Base-by-base conservation (phyloP, 495 filamentous ascomycete species). In the Penicillium canariense region DNA sequence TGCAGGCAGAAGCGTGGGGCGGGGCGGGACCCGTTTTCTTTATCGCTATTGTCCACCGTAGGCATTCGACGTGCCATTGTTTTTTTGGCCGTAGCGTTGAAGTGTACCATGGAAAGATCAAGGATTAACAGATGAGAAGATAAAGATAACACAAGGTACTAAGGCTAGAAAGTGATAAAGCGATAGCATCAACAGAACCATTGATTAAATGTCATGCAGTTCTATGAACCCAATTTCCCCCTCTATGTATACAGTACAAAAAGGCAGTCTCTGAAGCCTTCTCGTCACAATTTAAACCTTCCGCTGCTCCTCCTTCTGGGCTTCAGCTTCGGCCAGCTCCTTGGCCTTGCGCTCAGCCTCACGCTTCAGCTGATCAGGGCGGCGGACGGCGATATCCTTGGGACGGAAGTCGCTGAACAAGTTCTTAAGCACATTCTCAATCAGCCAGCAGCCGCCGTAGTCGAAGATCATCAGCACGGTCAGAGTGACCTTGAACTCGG, bases 351-450 rank as follows among this genome's bases (percentile, higher is more conserved):
- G 78, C 27, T 72, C 74, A 34, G 77, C 69, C 76, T 97, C 93
- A 40, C 82, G 76, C 71, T 85, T 77, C n/a, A 96, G 73, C 77
- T 99, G 94, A 67, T 97, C 94, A 14, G 85, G 83, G 42, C 94
- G 77, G 58, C 94, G 83, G 20, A 85, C 72, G 12, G 94, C 95
- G 63, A 99, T 97, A 68, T 97, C 95, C 69, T 96, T 93, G 5
- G 94, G 92, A 50, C 82, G 84, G 75, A 88, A 96, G 68, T 99
- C 94, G 66, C 89, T 95, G 68, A 97, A 99, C 17, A 87, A 59
- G 27, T 65, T 67, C 81, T 99, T 97, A 54, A 99, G 76, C 2
- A 84, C 85, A 58, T 91, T 86, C 77, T 99, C 94, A 56, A 97
- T 86, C 18, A 89, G 42, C 77, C 85, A 99, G 76, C 95, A 97